A percentile compares a stretch with the other conserved stretches of the same genome.
phyloP scores from a whole-genome alignment of 176 grass and related monocot species.

The Eragrostis nindensis region DNA sequence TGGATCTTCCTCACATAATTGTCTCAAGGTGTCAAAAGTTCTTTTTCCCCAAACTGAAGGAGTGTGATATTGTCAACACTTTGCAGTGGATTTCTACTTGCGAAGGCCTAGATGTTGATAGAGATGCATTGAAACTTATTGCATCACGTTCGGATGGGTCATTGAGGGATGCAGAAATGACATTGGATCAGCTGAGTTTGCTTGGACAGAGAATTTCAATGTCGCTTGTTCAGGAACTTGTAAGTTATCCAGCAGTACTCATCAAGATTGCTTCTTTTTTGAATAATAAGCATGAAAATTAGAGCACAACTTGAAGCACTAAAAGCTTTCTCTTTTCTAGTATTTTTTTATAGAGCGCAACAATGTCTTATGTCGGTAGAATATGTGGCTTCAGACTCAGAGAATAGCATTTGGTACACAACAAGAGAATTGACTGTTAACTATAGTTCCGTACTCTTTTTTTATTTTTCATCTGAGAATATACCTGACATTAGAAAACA shows the following conservation, averaged over 20 bases:
- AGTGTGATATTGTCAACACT: slow-evolving; percentile 78
- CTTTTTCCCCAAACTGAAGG: slow-evolving; percentile 89
- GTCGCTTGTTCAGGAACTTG: slow-evolving; percentile 92
- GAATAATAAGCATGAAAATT: neutral
- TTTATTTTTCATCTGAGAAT: slow-evolving; percentile 1
- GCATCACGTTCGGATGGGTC: slow-evolving; percentile 94
- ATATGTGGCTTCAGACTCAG: slow-evolving; percentile 10
- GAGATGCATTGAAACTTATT: slow-evolving; percentile 90
- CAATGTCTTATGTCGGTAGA: slow-evolving; percentile 1
- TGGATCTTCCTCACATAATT: slow-evolving; percentile 87
- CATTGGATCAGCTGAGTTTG: slow-evolving; percentile 92
- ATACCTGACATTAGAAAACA: slow-evolving; percentile 20
- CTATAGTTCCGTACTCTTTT: neutral
- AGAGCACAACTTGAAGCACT: neutral
- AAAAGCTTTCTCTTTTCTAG: neutral
- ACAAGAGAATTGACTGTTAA: neutral
- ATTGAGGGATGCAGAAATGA: slow-evolving; percentile 94
- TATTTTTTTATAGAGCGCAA: neutral
- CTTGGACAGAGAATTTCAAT: slow-evolving; percentile 89
- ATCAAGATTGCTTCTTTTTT: slow-evolving; percentile 18
- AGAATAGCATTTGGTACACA: neutral
- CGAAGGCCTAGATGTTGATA: slow-evolving; percentile 87
- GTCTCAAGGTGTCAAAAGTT: slow-evolving; percentile 94
- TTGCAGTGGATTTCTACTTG: slow-evolving; percentile 91
- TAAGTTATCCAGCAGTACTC: slow-evolving; percentile 53